Percentiles rank a stretch among this genome's conserved stretches.
phyloP scores from a whole-genome alignment of 768 basidiomycete genomes.

The Gloeopeniophorella convolvens region DNA sequence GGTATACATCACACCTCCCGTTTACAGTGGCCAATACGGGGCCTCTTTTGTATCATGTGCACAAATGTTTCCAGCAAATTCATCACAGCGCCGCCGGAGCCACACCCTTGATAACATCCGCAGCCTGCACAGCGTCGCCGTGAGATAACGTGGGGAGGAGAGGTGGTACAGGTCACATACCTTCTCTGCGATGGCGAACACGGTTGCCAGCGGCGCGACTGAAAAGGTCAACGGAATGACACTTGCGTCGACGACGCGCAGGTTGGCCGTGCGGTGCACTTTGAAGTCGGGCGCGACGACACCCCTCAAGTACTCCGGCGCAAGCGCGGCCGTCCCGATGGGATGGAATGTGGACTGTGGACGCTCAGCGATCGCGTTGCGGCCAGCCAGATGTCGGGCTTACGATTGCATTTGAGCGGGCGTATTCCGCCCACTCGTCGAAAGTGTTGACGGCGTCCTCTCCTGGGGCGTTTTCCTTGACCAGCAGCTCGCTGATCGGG shows the following conservation, averaged over 20 bases:
- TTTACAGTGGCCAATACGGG: no score
- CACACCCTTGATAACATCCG: conserved; percentile 14
- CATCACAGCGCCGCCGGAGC: not conserved
- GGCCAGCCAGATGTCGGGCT: not conserved
- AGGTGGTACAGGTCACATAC: not conserved
- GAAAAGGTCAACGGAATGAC: conserved; percentile 19
- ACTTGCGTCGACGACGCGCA: conserved; percentile 30
- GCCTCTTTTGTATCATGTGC: not conserved
- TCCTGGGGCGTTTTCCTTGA: conserved; percentile 12
- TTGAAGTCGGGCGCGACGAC: conserved; percentile 37
- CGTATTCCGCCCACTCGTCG: conserved; percentile 16
- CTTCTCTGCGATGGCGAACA: conserved; percentile 20
- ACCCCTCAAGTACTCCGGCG: conserved; percentile 32
- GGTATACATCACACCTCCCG: no score
- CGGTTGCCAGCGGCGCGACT: conserved; percentile 16
- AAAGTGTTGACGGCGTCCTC: conserved; percentile 8
- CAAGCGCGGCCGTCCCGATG: conserved; percentile 35
- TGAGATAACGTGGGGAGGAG: not conserved
- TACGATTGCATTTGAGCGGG: conserved; percentile 16
- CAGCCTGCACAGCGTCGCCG: not conserved
- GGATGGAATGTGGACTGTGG: conserved; percentile 19
- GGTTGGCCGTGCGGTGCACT: conserved; percentile 39
- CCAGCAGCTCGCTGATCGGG: conserved; percentile 11
- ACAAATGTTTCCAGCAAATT: not conserved
- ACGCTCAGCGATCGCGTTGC: not conserved